phyloP scores from a whole-genome alignment of 768 basidiomycete species.

The Gymnopilus dilepis region DNA sequence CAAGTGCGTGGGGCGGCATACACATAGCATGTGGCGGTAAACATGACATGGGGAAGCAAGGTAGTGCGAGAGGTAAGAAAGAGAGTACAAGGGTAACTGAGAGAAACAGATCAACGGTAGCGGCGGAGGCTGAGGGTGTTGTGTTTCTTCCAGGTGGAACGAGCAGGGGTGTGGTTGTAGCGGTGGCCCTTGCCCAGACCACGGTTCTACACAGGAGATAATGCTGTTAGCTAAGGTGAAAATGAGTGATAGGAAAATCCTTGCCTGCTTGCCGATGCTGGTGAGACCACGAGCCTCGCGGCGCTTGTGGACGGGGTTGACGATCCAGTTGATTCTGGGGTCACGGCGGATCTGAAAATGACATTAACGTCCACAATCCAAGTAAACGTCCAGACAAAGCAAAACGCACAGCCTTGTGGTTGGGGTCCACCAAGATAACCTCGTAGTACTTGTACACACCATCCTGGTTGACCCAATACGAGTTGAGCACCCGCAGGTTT shows the following conservation, averaged over 20 bases:
- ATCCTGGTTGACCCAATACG: conserved; percentile 99
- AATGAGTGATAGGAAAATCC: conserved; percentile 23
- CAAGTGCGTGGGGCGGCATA: conserved; percentile 16
- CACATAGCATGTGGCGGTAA: conserved; percentile 26
- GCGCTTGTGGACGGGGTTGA: conserved; percentile 97
- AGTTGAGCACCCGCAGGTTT: conserved; percentile 95
- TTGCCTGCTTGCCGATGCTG: conserved; percentile 92
- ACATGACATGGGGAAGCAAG: conserved; percentile 27
- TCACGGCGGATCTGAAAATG: conserved; percentile 83
- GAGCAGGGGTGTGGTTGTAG: conserved; percentile 91
- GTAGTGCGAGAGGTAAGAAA: conserved; percentile 22
- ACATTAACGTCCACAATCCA: background rate
- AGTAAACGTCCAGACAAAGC: conserved; percentile 14
- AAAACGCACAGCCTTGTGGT: conserved; percentile 84
- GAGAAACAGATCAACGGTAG: conserved; percentile 67
- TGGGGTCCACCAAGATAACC: conserved; percentile 96
- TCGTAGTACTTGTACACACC: conserved; percentile 99
- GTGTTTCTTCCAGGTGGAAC: conserved; percentile 96
- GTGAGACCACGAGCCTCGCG: conserved; percentile 98
- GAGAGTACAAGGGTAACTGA: conserved; percentile 28
- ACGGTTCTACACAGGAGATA: conserved; percentile 69
- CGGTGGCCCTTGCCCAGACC: conserved; percentile 95
- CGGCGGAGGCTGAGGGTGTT: conserved; percentile 94
- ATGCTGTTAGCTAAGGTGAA: conserved; percentile 7
- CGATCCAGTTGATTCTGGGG: conserved; percentile 98